Base-by-base conservation (phyloP, 345 rosid genomes). In the Pseudoturritis turrita region DNA sequence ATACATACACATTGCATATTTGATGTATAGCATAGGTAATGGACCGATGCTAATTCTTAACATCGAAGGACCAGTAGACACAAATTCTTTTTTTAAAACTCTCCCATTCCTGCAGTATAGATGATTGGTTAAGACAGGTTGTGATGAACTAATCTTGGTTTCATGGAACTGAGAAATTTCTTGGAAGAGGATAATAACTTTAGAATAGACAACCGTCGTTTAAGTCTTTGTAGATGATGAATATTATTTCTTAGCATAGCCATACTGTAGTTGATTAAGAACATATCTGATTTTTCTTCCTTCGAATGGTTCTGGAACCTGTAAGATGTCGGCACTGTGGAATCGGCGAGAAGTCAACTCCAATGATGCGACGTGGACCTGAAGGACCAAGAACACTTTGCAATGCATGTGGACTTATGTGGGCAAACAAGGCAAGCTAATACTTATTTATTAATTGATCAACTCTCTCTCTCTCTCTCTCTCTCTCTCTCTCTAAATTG, bases 301-400 rank as follows among this genome's bases (percentile, higher is more conserved):
- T 59, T 61, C 0, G 21, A 10, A 45, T 74, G 65, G 64, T 70
- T 44, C 10, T 70, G 67, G 46, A 50, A 59, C 68, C 1, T 73
- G 33, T 66, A 76, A 86, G 90, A 61, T 86, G 90, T 57, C 85
- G 77, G 7, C 90, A 84, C 51, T 86, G 90, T 72, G 88, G 90
- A 67, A 86, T 65, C 18, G 57, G 75, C 31, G 90, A 84, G 79
- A 86, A 82, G 81, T 76, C 83, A 56, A 84, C 88, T 18, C 88
- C 90, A 65, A 86, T 84, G 90, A 86, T 86, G 90, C 73, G 90
- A 40, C 88, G 88, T 25, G 90, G 90, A 77, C 90, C 90, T 65
- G 86, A 79, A 79, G 90, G 90, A 29, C 90, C 90, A 39, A 86
- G 90, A 77, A 86, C 86, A 43, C 90, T 86, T 75, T 86, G 90